phyloP scores from a whole-genome alignment of 2,329 filamentous ascomycete species.

The Blastomyces silverae region DNA sequence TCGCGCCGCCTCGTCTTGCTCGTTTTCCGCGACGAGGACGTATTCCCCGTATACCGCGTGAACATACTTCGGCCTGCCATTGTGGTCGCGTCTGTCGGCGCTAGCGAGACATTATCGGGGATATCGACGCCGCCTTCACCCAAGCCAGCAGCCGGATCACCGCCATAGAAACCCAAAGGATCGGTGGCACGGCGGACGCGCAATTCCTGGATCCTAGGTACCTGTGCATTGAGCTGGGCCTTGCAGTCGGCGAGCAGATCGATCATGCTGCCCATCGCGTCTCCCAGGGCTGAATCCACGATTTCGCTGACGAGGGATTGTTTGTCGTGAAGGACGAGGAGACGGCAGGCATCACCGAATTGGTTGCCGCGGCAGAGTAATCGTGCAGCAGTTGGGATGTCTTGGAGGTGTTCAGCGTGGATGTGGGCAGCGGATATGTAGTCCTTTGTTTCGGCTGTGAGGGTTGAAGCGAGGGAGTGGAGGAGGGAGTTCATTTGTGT shows the following conservation, averaged over 20 bases:
- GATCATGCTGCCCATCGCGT: constrained; percentile 73
- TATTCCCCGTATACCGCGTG: constrained; percentile 78
- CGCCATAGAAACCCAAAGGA: constrained; percentile 82
- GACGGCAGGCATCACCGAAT: constrained; percentile 81
- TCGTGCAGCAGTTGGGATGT: constrained; percentile 62
- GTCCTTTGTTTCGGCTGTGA: constrained; percentile 73
- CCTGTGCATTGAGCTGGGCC: constrained; percentile 71
- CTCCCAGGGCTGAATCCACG: constrained; percentile 71
- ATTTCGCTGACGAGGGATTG: constrained; percentile 58
- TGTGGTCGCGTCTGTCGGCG: constrained; percentile 75
- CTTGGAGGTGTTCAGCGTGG: constrained; percentile 70
- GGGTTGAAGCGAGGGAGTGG: constrained; percentile 65
- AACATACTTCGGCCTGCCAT: constrained; percentile 74
- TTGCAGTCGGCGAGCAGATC: constrained; percentile 94
- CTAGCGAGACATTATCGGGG: constrained; percentile 87
- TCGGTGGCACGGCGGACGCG: constrained; percentile 74
- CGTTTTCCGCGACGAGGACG: constrained; percentile 60
- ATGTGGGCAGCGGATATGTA: constrained; percentile 73
- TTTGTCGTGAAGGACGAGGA: constrained; percentile 57
- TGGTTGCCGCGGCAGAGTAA: constrained; percentile 79
- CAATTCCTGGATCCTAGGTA: constrained; percentile 77
- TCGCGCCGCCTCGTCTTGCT: constrained; percentile 83
- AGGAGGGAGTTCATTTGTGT: constrained; percentile 62
- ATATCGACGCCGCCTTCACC: constrained; percentile 56
- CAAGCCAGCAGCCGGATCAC: constrained; percentile 54